A percentile compares a stretch with the other conserved stretches of the same genome.
These are phyloP conservation scores for Melanomma pulvis-pyrius DNA, from an alignment of 495 filamentous ascomycete genomes.

Conservation along the genomic window DNA sequence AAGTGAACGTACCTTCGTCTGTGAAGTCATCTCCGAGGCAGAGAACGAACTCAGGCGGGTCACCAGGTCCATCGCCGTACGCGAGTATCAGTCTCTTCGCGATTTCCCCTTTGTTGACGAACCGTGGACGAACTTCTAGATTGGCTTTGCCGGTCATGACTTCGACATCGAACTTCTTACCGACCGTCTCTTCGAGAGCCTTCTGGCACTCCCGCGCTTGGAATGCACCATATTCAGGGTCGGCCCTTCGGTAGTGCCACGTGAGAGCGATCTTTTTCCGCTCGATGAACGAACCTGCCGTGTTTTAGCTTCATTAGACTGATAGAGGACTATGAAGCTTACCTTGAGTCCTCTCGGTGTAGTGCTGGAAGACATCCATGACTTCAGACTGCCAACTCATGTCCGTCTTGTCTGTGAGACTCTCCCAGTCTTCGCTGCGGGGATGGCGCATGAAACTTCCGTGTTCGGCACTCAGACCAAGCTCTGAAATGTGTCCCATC, in stretches of 20 bases:
- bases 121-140: constrained; percentile 90
- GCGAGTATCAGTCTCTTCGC: constrained; percentile 73
- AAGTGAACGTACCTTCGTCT: constrained; percentile 75
- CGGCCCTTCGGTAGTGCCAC: constrained; percentile 93
- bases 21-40: constrained; percentile 95
- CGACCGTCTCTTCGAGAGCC: constrained; percentile 72
- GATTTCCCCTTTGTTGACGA: constrained; percentile 96
- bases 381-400: constrained; percentile 90
- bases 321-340: constrained; percentile 30
- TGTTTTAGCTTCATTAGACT: not conserved
- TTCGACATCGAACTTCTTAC: constrained; percentile 79
- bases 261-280: constrained; percentile 88
- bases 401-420: constrained; percentile 76
- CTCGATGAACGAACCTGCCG: constrained; percentile 80
- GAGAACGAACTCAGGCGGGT: constrained; percentile 74
- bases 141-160: constrained; percentile 96
- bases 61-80: constrained; percentile 55
- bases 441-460: constrained; percentile 90
- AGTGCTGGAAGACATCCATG: constrained; percentile 76
- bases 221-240: constrained; percentile 76
- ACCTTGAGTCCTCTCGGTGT: constrained; percentile 81
- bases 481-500: constrained; percentile 78
- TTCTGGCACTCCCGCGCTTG: constrained; percentile 76
- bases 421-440: constrained; percentile 73
- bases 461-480: constrained; percentile 93